These are phyloP conservation scores for Skeletonema grethae DNA, from an alignment of 108 stramenopile genomes.

Conservation along the genomic window DNA sequence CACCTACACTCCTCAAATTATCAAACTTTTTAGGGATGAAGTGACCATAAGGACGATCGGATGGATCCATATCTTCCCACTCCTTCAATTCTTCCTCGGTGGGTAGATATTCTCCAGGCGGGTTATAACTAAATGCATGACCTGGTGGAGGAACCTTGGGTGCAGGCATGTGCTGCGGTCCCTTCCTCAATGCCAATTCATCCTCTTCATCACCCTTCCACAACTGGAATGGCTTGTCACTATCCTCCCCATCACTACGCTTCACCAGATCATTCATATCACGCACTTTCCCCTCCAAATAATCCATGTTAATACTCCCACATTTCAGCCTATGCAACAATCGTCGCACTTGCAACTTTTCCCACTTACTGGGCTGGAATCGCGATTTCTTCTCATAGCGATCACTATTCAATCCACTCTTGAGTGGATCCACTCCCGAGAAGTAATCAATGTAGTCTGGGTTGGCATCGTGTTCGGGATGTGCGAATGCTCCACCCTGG, in stretches of 20 bases:
- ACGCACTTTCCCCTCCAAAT: constrained; percentile 73
- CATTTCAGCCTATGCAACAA: constrained; percentile 88
- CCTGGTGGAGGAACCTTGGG: constrained; percentile 97
- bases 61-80: constrained; percentile 90
- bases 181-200: constrained; percentile 81
- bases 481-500: constrained; percentile 93
- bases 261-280: constrained; percentile 75
- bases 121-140: constrained; percentile 96
- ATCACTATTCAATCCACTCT: constrained; percentile 76
- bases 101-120: constrained; percentile 96
- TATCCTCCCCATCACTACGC: constrained; percentile 27
- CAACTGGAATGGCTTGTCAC: constrained; percentile 76
- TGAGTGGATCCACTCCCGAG: constrained; percentile 82
- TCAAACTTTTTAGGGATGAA: constrained; percentile 90
- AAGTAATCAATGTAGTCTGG: constrained; percentile 95
- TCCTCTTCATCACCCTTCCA: constrained; percentile 97
- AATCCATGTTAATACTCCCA: constrained; percentile 90
- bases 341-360: constrained; percentile 83
- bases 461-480: constrained; percentile 93
- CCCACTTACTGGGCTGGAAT: constrained; percentile 91
- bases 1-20: constrained; percentile 92
- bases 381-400: constrained; percentile 78
- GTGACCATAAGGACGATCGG: constrained; percentile 90
- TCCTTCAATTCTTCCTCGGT: constrained; percentile 91
- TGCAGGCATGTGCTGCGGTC: constrained; percentile 95